Conservation (phyloP, 225 moss, liverwort and hornwort genomes). For the Bryum argenteum region DNA sequence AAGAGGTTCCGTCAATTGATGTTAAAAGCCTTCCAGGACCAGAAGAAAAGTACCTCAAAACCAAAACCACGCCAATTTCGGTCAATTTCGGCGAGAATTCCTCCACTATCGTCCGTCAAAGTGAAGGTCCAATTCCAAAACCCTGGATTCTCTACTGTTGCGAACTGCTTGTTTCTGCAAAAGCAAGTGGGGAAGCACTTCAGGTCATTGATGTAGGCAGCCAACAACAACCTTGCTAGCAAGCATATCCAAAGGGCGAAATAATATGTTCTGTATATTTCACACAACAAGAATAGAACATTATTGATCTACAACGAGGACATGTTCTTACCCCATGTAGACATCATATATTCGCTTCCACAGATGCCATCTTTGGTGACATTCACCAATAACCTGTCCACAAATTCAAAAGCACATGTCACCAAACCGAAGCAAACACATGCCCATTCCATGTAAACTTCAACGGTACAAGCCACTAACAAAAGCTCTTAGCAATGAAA, state of each 20-base stretch:
- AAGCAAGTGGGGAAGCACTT: not conserved
- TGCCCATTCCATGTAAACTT: not conserved
- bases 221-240: slow-evolving; percentile 7
- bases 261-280: not conserved
- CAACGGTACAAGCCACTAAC: not conserved
- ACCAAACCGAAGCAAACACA: slow-evolving; percentile 25
- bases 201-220: not conserved
- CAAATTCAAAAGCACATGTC: slow-evolving; percentile 27
- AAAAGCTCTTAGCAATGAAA: slow-evolving; percentile 6
- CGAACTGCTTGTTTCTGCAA: slow-evolving; percentile 79
- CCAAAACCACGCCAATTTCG: slow-evolving; percentile 97
- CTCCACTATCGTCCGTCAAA: slow-evolving; percentile 60
- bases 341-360: slow-evolving; percentile 94
- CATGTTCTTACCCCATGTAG: slow-evolving; percentile 70
- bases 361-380: slow-evolving; percentile 92
- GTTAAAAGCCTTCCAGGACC: slow-evolving; percentile 6
- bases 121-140: slow-evolving; percentile 95
- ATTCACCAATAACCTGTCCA: slow-evolving; percentile 82
- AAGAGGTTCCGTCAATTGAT: not conserved
- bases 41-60: slow-evolving; percentile 67
- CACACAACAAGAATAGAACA: not conserved
- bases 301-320: slow-evolving; percentile 12
- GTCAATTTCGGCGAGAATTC: slow-evolving; percentile 77
- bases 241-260: not conserved
- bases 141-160: slow-evolving; percentile 87